phyloP scores from a whole-genome alignment of 164 flowering plant genomes.

The Macadamia tetraphylla region DNA sequence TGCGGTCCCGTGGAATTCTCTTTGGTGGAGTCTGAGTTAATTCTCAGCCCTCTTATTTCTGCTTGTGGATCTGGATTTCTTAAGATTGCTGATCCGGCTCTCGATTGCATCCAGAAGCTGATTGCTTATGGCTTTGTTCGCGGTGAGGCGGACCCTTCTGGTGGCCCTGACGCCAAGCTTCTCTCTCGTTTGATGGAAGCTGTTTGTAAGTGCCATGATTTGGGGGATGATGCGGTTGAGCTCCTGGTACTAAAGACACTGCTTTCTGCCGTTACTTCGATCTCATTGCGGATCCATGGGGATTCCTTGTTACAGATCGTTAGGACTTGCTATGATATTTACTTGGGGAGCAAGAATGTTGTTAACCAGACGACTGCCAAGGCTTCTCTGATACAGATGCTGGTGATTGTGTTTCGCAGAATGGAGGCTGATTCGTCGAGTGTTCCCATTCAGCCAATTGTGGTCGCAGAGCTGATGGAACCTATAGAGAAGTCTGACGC shows the following conservation, averaged over 20 bases:
- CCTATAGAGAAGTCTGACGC: slow-evolving; percentile 75
- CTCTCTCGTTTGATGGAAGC: slow-evolving; percentile 60
- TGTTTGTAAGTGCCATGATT: slow-evolving; percentile 76
- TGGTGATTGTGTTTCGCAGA: slow-evolving; percentile 90
- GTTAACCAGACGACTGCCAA: slow-evolving; percentile 97
- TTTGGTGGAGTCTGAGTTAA: slow-evolving; percentile 65
- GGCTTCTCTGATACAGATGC: slow-evolving; percentile 92
- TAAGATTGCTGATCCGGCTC: slow-evolving; percentile 82
- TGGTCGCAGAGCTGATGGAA: slow-evolving; percentile 93
- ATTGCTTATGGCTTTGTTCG: slow-evolving; percentile 71
- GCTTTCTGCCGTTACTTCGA: slow-evolving; percentile 83
- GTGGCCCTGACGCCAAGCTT: slow-evolving; percentile 54
- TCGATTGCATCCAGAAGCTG: slow-evolving; percentile 79
- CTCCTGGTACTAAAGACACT: slow-evolving; percentile 68
- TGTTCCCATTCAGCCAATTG: slow-evolving; percentile 96
- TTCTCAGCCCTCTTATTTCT: slow-evolving; percentile 66
- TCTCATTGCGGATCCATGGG: slow-evolving; percentile 76
- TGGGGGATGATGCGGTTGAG: slow-evolving; percentile 76
- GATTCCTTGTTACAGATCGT: slow-evolving; percentile 86
- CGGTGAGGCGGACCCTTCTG: slow-evolving; percentile 80
- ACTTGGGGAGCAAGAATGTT: slow-evolving; percentile 78
- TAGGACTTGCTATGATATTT: slow-evolving; percentile 91
- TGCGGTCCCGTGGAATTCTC: slow-evolving; percentile 51
- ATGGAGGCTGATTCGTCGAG: slow-evolving; percentile 99
- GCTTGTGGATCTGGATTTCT: slow-evolving; percentile 55